These are phyloP conservation scores for Cladosporium sp. DNA, from an alignment of 2,329 filamentous ascomycete genomes.

Conservation along the genomic window DNA sequence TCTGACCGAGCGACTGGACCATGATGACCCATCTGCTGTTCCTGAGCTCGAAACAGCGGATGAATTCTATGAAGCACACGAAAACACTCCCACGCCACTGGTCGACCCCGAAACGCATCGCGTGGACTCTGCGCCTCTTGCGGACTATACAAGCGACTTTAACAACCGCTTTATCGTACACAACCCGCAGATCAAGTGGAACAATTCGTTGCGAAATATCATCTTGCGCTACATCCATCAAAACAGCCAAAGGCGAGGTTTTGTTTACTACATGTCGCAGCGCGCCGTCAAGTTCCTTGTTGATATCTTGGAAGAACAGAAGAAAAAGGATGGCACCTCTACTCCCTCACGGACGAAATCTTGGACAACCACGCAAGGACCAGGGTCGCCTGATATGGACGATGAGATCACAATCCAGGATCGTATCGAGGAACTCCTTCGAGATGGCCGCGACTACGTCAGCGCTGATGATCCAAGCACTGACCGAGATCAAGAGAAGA, in stretches of 20 bases:
- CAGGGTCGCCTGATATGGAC: slow-evolving; percentile 46
- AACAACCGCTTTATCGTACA: slow-evolving; percentile 98
- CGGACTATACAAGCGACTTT: slow-evolving; percentile 89
- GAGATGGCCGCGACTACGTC: slow-evolving; percentile 79
- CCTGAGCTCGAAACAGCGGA: slow-evolving; percentile 42
- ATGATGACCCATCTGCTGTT: slow-evolving; percentile 51
- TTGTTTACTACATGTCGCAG: slow-evolving; percentile 95
- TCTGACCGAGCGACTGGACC: slow-evolving; percentile 51
- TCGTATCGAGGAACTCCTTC: slow-evolving; percentile 77
- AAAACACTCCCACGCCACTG: slow-evolving; percentile 36
- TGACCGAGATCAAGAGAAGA: slow-evolving; percentile 37
- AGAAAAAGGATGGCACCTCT: slow-evolving; percentile 57
- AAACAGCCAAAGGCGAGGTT: slow-evolving; percentile 89
- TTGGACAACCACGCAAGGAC: slow-evolving; percentile 24
- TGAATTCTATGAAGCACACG: slow-evolving; percentile 47
- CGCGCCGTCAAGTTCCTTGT: slow-evolving; percentile 96
- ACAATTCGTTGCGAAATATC: slow-evolving; percentile 91
- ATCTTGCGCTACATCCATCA: slow-evolving; percentile 97
- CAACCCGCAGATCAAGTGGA: slow-evolving; percentile 98
- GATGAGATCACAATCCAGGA: slow-evolving; percentile 71
- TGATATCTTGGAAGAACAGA: slow-evolving; percentile 93
- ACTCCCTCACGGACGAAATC: slow-evolving; percentile 24
- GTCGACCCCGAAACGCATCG: slow-evolving; percentile 42
- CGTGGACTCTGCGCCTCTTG: slow-evolving; percentile 64
- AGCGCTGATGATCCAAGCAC: slow-evolving; percentile 59